A percentile compares a stretch with the other conserved stretches of the same genome.
These are phyloP conservation scores for Obelidium mucronatum DNA, from an alignment of 192 early-diverging fungal species.

Conservation along the genomic window DNA sequence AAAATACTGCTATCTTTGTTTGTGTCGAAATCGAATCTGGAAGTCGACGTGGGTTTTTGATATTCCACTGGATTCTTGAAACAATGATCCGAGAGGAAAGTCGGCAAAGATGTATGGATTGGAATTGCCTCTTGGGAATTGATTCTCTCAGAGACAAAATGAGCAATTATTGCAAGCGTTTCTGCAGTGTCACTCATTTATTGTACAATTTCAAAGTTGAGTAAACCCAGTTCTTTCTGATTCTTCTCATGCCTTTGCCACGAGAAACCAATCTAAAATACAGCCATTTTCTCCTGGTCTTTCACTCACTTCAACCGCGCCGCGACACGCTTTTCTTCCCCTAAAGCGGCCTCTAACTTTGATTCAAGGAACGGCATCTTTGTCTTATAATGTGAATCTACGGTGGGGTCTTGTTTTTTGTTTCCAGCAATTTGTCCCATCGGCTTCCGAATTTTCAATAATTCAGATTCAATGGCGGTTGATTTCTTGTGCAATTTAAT, in stretches of 20 bases:
- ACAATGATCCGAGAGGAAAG: too few relatives aligned
- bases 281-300: neutral
- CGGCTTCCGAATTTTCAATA: neutral
- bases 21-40: too few relatives aligned
- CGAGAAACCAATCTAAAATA: neutral
- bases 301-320: neutral
- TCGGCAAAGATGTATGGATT: too few relatives aligned
- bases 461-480: neutral
- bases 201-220: too few relatives aligned
- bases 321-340: neutral
- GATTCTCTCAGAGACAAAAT: constrained; percentile 79
- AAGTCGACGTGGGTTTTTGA: too few relatives aligned
- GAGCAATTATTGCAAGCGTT: constrained; percentile 66
- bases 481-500: neutral
- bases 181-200: constrained; percentile 36
- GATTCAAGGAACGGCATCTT: neutral
- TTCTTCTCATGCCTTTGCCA: too few relatives aligned
- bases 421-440: neutral
- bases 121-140: too few relatives aligned
- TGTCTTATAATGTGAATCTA: too few relatives aligned
- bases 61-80: too few relatives aligned
- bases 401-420: neutral
- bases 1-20: too few relatives aligned
- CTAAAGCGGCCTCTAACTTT: neutral
- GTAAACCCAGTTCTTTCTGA: too few relatives aligned